Percentiles rank a stretch among this genome's conserved stretches.
Conservation (phyloP, 2,329 filamentous ascomycete species). For the Neofusicoccum sp. region DNA sequence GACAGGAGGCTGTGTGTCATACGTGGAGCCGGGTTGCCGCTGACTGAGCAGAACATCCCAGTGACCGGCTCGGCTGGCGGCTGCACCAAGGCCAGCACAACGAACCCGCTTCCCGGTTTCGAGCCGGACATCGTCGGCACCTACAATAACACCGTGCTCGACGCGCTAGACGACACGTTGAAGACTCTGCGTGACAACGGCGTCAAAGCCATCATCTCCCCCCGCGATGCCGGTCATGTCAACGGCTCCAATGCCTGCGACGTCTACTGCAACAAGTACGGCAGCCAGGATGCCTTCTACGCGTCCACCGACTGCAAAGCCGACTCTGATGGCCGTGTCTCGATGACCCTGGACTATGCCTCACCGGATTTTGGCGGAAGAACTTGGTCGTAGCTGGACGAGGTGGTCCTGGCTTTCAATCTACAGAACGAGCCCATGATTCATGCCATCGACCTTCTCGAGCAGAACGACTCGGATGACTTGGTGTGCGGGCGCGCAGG, state of each 20-base stretch:
- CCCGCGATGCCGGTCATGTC: conserved; percentile 21
- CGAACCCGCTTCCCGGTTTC: conserved; percentile 4
- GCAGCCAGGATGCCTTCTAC: conserved; percentile 19
- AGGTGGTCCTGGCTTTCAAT: conserved; percentile 22
- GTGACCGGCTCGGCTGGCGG: conserved; percentile 19
- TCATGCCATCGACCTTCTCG: background rate
- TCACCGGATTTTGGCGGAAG: conserved; percentile 18
- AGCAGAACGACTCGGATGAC: conserved; percentile 20
- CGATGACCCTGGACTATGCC: conserved; percentile 19
- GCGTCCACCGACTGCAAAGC: conserved; percentile 6
- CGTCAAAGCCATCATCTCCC: conserved; percentile 21
- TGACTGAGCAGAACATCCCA: background rate
- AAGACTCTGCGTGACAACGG: conserved; percentile 16
- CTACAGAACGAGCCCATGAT: conserved; percentile 22
- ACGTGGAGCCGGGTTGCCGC: background rate
- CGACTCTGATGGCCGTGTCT: conserved; percentile 19
- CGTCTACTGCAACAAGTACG: background rate
- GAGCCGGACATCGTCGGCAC: conserved; percentile 14
- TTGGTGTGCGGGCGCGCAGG: conserved; percentile 21
- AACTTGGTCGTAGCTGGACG: conserved; percentile 18
- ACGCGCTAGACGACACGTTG: conserved; percentile 21
- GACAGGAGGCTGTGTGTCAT: too few species aligned
- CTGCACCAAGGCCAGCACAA: conserved; percentile 31
- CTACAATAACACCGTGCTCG: conserved; percentile 21
- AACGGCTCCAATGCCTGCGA: background rate